Evolutionary conservation across 2,329 filamentous ascomycete species (phyloP).

Genomic region (Cordyceps pruinosa): DNA sequence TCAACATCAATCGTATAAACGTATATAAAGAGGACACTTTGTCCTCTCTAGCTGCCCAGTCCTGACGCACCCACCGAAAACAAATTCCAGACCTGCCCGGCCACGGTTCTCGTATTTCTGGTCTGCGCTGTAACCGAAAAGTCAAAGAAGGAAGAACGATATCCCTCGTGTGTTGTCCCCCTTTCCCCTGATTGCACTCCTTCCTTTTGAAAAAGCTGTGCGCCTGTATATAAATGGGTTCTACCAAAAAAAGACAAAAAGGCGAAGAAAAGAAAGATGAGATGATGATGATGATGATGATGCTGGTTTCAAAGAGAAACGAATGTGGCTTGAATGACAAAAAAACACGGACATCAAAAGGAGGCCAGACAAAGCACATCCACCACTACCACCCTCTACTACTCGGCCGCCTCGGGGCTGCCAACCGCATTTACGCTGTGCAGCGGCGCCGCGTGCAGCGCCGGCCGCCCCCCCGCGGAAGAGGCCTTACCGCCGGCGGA

Average conservation of each 20-base stretch:
- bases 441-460: constrained; percentile 79
- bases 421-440: constrained; percentile 57
- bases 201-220: background rate
- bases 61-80: too few relatives aligned
- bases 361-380: background rate
- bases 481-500: constrained; percentile 28
- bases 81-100: too few relatives aligned
- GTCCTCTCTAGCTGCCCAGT: too few relatives aligned
- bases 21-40: too few relatives aligned
- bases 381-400: background rate
- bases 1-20: too few relatives aligned
- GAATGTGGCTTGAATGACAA: background rate
- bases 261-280: background rate
- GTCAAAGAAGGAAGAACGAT: too few relatives aligned
- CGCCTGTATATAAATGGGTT: background rate
- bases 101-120: too few relatives aligned
- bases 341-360: background rate
- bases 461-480: constrained; percentile 56
- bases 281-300: background rate
- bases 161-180: too few relatives aligned
- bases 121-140: too few relatives aligned
- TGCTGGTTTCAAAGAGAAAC: background rate
- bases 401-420: constrained; percentile 27
- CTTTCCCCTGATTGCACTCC: too few relatives aligned
- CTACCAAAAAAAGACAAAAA: background rate